Conservation (phyloP, 2,329 filamentous ascomycete genomes). For the Coniochaeta sp. region DNA sequence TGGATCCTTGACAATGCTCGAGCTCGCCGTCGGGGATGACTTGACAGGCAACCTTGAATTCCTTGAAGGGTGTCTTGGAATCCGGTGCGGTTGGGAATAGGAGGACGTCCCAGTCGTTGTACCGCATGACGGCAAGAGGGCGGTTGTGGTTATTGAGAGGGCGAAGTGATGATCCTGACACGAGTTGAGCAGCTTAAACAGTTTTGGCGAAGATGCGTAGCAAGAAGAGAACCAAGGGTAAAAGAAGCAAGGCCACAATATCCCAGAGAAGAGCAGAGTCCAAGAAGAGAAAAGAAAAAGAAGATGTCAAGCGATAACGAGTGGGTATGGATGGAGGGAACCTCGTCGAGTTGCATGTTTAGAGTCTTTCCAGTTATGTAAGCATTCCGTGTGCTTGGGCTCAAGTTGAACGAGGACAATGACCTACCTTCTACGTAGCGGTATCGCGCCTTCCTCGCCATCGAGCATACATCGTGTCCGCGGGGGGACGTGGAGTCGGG, state of each 20-base stretch:
- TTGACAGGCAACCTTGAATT: constrained; percentile 75
- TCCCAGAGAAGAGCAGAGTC: background rate
- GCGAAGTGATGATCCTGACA: background rate
- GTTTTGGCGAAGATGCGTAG: background rate
- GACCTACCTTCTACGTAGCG: no score
- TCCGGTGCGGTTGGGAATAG: constrained; percentile 58
- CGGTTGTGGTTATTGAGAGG: background rate
- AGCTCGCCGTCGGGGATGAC: constrained; percentile 53
- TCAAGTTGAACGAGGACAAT: no score
- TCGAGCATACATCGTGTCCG: background rate
- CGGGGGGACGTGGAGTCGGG: background rate
- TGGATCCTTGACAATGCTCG: constrained; percentile 38
- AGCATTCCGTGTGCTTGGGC: background rate
- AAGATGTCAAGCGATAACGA: background rate
- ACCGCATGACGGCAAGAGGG: constrained; percentile 56
- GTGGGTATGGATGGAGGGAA: background rate
- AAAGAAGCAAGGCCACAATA: background rate
- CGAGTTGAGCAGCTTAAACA: background rate
- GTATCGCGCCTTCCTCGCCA: background rate
- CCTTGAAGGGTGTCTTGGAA: constrained; percentile 64
- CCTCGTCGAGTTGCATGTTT: background rate
- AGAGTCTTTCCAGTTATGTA: background rate
- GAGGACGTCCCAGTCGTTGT: constrained; percentile 79
- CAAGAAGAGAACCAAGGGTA: background rate
- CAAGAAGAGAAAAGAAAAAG: background rate